These are phyloP conservation scores for Somion occarium DNA, from an alignment of 1,284 basidiomycete species.

Conservation along the genomic window DNA sequence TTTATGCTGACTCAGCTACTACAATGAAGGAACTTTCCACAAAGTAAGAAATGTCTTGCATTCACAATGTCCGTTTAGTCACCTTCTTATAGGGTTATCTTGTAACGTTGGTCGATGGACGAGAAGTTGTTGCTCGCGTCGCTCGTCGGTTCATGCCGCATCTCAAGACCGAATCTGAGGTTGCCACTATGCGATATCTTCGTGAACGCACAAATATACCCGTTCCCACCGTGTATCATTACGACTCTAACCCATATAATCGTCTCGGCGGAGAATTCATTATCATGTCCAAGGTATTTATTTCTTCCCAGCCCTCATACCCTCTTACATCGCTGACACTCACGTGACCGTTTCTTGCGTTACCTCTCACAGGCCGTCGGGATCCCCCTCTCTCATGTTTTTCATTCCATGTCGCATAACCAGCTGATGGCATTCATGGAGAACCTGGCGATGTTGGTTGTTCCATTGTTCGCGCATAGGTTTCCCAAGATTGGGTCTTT, in stretches of 20 bases:
- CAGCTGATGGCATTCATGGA: conserved; percentile 57
- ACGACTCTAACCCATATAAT: conserved; percentile 78
- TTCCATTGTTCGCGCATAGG: conserved; percentile 71
- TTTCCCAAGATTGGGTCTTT: conserved; percentile 71
- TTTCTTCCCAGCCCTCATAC: background rate
- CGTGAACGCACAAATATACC: conserved; percentile 63
- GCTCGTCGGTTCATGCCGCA: conserved; percentile 79
- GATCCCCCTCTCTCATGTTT: conserved; percentile 61
- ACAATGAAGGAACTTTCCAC: conserved; percentile 72
- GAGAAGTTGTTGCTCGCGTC: conserved; percentile 67
- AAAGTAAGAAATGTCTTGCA: conserved; percentile 39
- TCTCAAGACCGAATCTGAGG: conserved; percentile 78
- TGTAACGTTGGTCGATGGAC: conserved; percentile 56
- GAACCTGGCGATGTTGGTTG: conserved; percentile 59
- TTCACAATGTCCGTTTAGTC: conserved; percentile 1
- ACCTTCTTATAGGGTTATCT: conserved; percentile 57
- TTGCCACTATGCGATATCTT: conserved; percentile 74
- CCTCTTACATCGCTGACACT: background rate
- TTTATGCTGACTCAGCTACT: background rate
- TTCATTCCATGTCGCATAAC: conserved; percentile 60
- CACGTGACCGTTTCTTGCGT: conserved; percentile 14
- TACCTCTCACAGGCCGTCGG: conserved; percentile 51
- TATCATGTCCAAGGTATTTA: conserved; percentile 73
- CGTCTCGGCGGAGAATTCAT: conserved; percentile 79
- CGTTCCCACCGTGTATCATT: conserved; percentile 67